Base-by-base conservation (phyloP, 2,329 filamentous ascomycete species). In the Sclerotinia spermophila region DNA sequence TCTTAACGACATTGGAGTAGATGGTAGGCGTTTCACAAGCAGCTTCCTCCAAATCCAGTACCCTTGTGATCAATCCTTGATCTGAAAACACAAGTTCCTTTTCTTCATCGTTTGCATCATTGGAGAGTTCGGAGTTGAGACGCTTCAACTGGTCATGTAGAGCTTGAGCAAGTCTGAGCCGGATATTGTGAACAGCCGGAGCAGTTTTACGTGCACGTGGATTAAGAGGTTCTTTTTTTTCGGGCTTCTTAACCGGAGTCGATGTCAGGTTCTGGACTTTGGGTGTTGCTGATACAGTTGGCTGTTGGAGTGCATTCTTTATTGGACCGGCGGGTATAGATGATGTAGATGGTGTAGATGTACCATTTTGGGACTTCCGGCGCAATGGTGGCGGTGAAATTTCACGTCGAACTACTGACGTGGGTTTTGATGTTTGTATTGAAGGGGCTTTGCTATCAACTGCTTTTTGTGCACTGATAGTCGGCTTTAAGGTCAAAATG, bases 1-100 rank as follows among this genome's bases (percentile, higher is more conserved):
- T 92, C 78, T 94, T 96, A 79, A 98, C 88, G 38, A 94, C 84
- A 76, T 97, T 97, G 11, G 86, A 84, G 77, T 99, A 99, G 40
- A 98, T 88, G 0, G 86, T 81, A 1, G 86, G 82, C 72, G 90
- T 90, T 24, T 90, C 88, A 19, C 94, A 94, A 11, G 88, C 83
- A 48, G 87, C 87, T 78, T 97, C 89, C 81, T 99, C 96, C 72
- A 94, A 89, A 74, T 95, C 91, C 1, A 95, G 82, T 0, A 89
- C 87, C 72, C 88, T 83, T 74, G 86, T 87, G 72, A 94, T 90
- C 33, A 94, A 83, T 60, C 90, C 86, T 77, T 92, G 88, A 1
- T 88, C 83, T 1, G 86, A 86, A 61, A 93, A 79, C 24, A 89
- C 77, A 3, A 92, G 82, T n/a, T 83, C 81, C 56, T 84, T 82